phyloP scores from a whole-genome alignment of 176 grass and related monocot species.

The Triticum turgidum region DNA sequence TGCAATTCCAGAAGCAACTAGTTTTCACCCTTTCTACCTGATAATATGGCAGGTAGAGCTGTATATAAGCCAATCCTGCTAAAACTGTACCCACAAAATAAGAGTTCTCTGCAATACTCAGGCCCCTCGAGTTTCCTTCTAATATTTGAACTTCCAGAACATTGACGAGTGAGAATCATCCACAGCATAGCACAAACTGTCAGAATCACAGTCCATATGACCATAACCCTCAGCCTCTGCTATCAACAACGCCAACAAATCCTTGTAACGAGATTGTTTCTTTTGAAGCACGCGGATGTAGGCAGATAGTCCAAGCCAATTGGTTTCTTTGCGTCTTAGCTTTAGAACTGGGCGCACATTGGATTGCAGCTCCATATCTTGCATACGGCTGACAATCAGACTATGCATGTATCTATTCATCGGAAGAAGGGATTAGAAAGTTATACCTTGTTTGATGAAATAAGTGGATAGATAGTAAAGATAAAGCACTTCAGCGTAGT shows the following conservation, averaged over 20 bases:
- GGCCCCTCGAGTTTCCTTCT: conserved; percentile 13
- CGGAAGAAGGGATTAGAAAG: neutral
- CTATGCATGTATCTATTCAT: conserved; percentile 75
- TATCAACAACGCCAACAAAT: conserved; percentile 52
- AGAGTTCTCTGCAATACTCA: neutral
- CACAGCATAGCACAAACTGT: conserved; percentile 60
- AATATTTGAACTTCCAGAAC: conserved; percentile 85
- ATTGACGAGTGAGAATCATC: conserved; percentile 77
- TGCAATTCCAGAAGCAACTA: neutral
- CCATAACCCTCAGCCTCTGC: conserved; percentile 40
- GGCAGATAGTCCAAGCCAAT: conserved; percentile 75
- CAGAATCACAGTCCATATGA: conserved; percentile 22
- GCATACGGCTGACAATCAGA: conserved; percentile 47
- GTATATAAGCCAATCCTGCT: too few species aligned
- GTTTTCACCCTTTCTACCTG: neutral
- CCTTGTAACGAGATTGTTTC: conserved; percentile 76
- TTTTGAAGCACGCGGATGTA: conserved; percentile 63
- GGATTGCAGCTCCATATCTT: conserved; percentile 37
- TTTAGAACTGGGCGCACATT: conserved; percentile 43
- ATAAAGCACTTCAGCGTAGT: neutral
- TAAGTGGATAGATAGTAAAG: neutral
- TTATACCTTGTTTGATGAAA: neutral
- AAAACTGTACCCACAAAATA: neutral
- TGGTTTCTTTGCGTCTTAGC: conserved; percentile 53
- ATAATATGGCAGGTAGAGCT: neutral